Evolutionary conservation across 768 basidiomycete genomes (phyloP).

Genomic region (Serendipita indica): DNA sequence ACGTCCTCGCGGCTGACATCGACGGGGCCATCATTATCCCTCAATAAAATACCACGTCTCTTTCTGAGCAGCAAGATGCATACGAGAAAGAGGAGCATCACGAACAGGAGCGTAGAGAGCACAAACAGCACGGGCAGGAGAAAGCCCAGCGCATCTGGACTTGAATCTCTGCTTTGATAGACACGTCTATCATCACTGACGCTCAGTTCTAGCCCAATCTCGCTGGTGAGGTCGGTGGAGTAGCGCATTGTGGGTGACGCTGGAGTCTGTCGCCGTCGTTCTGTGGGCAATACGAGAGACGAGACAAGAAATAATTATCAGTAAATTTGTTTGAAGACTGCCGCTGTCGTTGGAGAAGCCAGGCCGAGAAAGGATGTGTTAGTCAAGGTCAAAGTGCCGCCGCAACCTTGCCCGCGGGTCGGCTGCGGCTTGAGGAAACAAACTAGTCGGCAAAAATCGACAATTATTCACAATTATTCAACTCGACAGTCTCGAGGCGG

Average conservation of each 20-base stretch:
- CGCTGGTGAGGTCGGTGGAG: background rate
- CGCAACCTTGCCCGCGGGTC: background rate
- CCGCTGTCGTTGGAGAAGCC: background rate
- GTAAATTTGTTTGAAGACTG: background rate
- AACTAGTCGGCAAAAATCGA: no score
- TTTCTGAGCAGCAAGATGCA: constrained; percentile 74
- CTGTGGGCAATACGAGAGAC: background rate
- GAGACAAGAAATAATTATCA: background rate
- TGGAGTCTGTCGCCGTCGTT: background rate
- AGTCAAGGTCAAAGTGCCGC: background rate
- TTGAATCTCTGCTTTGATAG: background rate
- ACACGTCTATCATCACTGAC: background rate
- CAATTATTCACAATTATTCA: no score
- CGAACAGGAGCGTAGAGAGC: constrained; percentile 80
- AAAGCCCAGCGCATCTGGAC: constrained; percentile 57
- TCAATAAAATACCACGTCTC: constrained; percentile 60
- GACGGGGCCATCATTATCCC: constrained; percentile 80
- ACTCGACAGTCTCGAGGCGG: no score
- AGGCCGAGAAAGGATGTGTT: background rate
- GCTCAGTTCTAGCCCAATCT: background rate
- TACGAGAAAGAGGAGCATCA: constrained; percentile 80
- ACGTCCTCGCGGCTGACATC: constrained; percentile 89
- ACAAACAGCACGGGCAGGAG: constrained; percentile 91
- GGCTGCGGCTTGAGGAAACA: no score
- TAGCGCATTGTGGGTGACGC: constrained; percentile 1